Percentiles rank a stretch among this genome's conserved stretches.
Evolutionary conservation across 2,329 filamentous ascomycete genomes (phyloP).

Genomic region (Phaeosphaeriaceae sp.): DNA sequence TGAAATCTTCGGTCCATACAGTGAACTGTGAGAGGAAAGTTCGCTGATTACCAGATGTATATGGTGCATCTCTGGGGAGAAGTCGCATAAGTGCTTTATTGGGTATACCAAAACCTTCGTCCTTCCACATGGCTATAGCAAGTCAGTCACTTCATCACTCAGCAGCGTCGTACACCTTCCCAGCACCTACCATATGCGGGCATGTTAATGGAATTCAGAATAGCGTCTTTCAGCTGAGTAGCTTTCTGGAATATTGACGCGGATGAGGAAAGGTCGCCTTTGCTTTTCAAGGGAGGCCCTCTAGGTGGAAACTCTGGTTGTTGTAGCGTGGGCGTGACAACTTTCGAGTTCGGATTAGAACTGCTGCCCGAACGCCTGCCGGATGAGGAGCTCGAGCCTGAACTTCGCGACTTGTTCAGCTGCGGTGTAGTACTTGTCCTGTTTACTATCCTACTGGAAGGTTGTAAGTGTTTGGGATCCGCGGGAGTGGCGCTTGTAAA

Average conservation of each 20-base stretch:
- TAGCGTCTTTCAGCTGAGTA: slow-evolving; percentile 76
- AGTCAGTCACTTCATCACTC: slow-evolving; percentile 6
- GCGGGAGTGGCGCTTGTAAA: slow-evolving; percentile 66
- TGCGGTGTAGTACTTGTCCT: slow-evolving; percentile 45
- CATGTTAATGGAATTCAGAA: slow-evolving; percentile 76
- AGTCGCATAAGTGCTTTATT: slow-evolving; percentile 67
- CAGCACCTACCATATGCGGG: slow-evolving; percentile 65
- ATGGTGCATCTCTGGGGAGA: slow-evolving; percentile 47
- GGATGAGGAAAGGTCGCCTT: slow-evolving; percentile 59
- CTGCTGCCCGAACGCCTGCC: slow-evolving; percentile 37
- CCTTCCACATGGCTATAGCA: slow-evolving; percentile 73
- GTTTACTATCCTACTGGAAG: slow-evolving; percentile 52
- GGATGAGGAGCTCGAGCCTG: slow-evolving; percentile 51
- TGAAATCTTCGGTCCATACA: slow-evolving; percentile 72
- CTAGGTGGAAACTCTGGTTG: slow-evolving; percentile 70
- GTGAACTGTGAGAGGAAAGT: slow-evolving; percentile 67
- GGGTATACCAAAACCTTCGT: slow-evolving; percentile 75
- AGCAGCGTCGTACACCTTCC: background rate
- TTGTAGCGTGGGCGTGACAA: slow-evolving; percentile 63
- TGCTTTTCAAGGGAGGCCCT: slow-evolving; percentile 65
- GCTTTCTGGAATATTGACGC: slow-evolving; percentile 76
- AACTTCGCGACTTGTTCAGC: slow-evolving; percentile 44
- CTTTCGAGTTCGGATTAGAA: slow-evolving; percentile 48
- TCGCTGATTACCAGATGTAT: slow-evolving; percentile 45
- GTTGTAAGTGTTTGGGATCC: slow-evolving; percentile 18